These are phyloP conservation scores for Paramecium octaurelia DNA, from an alignment of 73 alveolate genomes.

Conservation along the genomic window DNA sequence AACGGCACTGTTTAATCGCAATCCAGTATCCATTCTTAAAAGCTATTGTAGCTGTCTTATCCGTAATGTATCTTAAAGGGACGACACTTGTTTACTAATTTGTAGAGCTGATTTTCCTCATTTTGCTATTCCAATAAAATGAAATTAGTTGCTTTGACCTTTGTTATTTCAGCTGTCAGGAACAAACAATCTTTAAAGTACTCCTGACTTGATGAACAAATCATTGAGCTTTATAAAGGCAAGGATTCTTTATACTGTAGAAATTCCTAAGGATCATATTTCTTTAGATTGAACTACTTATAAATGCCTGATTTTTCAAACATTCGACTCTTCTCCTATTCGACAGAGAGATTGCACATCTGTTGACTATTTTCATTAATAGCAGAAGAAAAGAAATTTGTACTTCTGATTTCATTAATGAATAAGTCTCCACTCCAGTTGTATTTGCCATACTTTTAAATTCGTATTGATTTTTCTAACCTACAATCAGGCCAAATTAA, in stretches of 20 bases:
- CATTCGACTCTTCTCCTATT: not conserved
- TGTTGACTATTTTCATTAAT: not conserved
- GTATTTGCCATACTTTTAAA: not conserved
- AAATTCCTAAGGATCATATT: conserved; percentile 27
- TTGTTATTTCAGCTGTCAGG: conserved; percentile 17
- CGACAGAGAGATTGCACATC: not conserved
- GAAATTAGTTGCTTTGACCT: not conserved
- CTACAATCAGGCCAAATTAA: conserved; percentile 44
- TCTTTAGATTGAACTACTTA: not conserved
- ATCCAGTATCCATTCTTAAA: not conserved
- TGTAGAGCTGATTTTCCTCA: not conserved
- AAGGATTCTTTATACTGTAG: not conserved
- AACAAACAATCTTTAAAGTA: conserved; percentile 6
- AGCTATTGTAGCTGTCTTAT: not conserved
- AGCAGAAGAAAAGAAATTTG: not conserved
- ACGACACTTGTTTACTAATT: not conserved
- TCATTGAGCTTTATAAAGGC: not conserved
- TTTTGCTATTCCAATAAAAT: not conserved
- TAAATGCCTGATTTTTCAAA: not conserved
- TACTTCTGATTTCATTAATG: not conserved
- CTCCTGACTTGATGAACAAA: not conserved
- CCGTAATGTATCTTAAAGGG: not conserved
- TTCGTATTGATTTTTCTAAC: not conserved
- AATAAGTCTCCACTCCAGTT: conserved; percentile 15
- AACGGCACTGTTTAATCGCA: not conserved